Evolutionary conservation across 306 rosid species (phyloP), one percentile per base, ranked within the genome.

Genomic region (Cucurbita ficifolia): DNA sequence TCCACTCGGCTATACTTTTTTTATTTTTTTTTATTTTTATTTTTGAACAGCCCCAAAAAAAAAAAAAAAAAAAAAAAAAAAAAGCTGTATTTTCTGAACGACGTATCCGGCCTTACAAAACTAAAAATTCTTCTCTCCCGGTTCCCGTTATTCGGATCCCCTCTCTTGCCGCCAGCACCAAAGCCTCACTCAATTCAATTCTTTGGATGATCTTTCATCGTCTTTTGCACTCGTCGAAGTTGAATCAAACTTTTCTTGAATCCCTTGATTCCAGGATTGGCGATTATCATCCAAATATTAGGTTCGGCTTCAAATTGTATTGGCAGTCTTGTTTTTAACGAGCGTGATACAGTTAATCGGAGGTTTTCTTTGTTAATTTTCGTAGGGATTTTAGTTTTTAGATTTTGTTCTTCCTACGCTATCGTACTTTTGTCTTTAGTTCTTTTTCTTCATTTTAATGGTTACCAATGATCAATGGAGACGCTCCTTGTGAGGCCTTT

Each of bases 401-500:
- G 45, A 8, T 49, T 49, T 70, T 13, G 42, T 68, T 46, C 73
- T 21, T 65, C 0, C 33, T 0, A 63, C 39, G 38, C 55, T 67
- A 14, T 49, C 9, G 43, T 29, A 8, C 14, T 48, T 48, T 29
- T 69, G 42, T 70, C 33, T 50, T 14, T 21, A 10, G n/a, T 17
- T 17, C 2, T 43, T 67, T 45, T 45, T 29, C 24, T 22, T 75
- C 78, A 55, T 75, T 52, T 19, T 63, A 17, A 63, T 55, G 54
- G 76, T 67, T 79, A 67, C 21, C 72, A 69, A 86, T 84, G 83
- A 87, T 73, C 76, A 72, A 87, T 38, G 91, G 88, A 62, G 83
- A 83, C 78, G 77, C 75, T 49, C 52, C 74, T 77, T 43, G 69
- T 63, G 55, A 81, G 77, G 67, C 68, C 68, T 17, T 73, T 13